Conservation (phyloP, 176 grass and related monocot genomes). For the Chloris gayana region DNA sequence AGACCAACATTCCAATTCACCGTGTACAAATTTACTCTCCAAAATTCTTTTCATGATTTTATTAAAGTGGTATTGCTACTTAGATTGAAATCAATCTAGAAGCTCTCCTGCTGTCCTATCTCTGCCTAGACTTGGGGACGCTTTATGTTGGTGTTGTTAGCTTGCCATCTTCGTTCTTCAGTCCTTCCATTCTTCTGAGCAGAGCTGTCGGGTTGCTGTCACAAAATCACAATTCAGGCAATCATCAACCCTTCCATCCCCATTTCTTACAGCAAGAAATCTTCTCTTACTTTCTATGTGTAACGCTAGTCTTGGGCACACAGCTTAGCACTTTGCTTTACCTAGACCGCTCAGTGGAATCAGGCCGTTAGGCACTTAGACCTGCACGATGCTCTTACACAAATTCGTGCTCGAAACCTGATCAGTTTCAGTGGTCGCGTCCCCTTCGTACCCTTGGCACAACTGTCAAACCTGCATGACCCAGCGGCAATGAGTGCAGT, state of each 20-base stretch:
- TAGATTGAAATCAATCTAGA: not conserved
- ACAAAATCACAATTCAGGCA: conserved; percentile 32
- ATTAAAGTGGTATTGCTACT: not conserved
- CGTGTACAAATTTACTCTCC: not conserved
- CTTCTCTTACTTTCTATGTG: not conserved
- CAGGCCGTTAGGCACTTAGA: conserved; percentile 33
- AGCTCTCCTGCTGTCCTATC: not conserved
- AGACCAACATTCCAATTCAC: not conserved
- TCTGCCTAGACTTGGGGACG: not conserved
- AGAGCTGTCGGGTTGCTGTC: conserved; percentile 29
- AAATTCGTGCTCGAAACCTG: conserved; percentile 11
- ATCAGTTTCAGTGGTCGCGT: conserved; percentile 24
- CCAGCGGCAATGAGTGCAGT: not conserved
- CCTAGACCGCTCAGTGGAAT: conserved; percentile 28
- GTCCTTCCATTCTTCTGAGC: conserved; percentile 7
- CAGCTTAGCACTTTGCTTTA: conserved; percentile 17
- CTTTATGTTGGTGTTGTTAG: conserved; percentile 8
- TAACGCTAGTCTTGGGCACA: not conserved
- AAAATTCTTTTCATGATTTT: not conserved
- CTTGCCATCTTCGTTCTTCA: conserved; percentile 27
- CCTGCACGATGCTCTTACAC: conserved; percentile 38
- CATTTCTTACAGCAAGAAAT: conserved; percentile 23
- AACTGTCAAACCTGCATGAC: conserved; percentile 1
- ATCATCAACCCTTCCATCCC: conserved; percentile 11
- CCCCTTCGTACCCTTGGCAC: not conserved